Percentiles rank a stretch among this genome's conserved stretches.
Evolutionary conservation across 2,329 filamentous ascomycete genomes (phyloP).

Genomic region (Hypoxylon rubiginosum): DNA sequence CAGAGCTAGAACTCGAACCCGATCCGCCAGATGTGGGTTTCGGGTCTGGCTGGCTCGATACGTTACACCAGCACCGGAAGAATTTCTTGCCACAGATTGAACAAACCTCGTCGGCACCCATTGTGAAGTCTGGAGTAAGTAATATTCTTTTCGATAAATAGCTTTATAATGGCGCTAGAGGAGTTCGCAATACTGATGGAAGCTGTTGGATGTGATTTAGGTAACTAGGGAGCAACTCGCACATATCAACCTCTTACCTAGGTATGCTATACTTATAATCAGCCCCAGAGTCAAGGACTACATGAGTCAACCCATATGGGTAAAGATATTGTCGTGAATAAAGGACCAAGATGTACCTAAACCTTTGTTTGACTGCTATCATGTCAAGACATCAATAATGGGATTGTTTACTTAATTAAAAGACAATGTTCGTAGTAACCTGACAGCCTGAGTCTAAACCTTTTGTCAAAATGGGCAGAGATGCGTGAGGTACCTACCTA

Average conservation of each 20-base stretch:
- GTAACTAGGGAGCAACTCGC: not conserved
- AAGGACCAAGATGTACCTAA: not conserved
- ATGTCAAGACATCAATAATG: not conserved
- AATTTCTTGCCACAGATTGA: not conserved
- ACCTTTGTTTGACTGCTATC: not conserved
- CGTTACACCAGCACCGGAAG: not conserved
- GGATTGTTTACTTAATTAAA: not conserved
- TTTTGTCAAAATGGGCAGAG: too few species aligned
- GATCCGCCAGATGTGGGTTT: not conserved
- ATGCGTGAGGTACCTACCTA: too few species aligned
- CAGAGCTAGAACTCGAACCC: too few species aligned
- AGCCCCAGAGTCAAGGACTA: not conserved
- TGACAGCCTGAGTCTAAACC: too few species aligned
- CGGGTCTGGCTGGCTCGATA: not conserved
- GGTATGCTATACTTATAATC: not conserved
- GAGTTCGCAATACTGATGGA: not conserved
- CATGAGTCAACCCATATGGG: not conserved
- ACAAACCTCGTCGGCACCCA: not conserved
- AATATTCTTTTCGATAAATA: not conserved
- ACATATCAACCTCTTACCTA: not conserved
- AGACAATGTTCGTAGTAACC: not conserved
- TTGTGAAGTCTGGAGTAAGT: not conserved
- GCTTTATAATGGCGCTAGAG: not conserved
- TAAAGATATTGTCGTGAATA: not conserved
- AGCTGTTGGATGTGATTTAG: not conserved